phyloP scores from a whole-genome alignment of 2,329 filamentous ascomycete species.

The Fusarium lyarnte region DNA sequence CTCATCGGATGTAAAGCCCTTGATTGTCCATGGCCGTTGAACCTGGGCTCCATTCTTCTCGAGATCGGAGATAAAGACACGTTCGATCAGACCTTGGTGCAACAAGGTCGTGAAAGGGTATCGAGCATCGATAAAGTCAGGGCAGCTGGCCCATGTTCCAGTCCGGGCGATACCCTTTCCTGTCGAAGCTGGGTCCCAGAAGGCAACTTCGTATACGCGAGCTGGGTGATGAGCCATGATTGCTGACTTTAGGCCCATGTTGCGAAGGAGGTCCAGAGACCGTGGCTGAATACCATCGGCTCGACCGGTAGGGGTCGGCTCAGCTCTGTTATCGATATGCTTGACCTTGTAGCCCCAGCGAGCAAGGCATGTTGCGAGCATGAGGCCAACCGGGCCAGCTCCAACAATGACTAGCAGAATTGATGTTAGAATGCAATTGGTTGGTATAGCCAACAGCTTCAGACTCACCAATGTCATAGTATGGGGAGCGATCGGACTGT shows the following conservation, averaged over 20 bases:
- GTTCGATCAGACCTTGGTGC: slow-evolving; percentile 77
- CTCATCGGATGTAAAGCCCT: slow-evolving; percentile 68
- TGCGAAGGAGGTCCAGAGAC: slow-evolving; percentile 85
- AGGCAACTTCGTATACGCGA: slow-evolving; percentile 81
- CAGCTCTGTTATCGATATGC: slow-evolving; percentile 89
- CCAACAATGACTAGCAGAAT: slow-evolving; percentile 78
- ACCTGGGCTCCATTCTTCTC: slow-evolving; percentile 68
- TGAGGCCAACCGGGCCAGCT: slow-evolving; percentile 87
- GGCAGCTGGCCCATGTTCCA: slow-evolving; percentile 86
- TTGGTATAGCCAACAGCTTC: not conserved
- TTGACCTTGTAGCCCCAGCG: slow-evolving; percentile 96
- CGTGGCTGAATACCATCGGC: slow-evolving; percentile 93
- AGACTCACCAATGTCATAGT: slow-evolving; percentile 58
- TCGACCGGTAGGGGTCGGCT: slow-evolving; percentile 85
- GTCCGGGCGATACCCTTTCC: slow-evolving; percentile 70
- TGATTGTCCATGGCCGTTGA: slow-evolving; percentile 73
- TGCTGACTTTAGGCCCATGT: slow-evolving; percentile 87
- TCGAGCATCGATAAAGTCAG: slow-evolving; percentile 79
- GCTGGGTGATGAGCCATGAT: slow-evolving; percentile 91
- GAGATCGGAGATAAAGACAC: slow-evolving; percentile 74
- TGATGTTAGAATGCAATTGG: slow-evolving; percentile 35
- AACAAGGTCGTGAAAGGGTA: slow-evolving; percentile 77
- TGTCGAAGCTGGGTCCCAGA: slow-evolving; percentile 72
- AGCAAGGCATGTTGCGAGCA: slow-evolving; percentile 87
- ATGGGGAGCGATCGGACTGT: slow-evolving; percentile 35